Evolutionary conservation across 2,329 filamentous ascomycete genomes (phyloP).

Genomic region (Aspergillus japonicus): DNA sequence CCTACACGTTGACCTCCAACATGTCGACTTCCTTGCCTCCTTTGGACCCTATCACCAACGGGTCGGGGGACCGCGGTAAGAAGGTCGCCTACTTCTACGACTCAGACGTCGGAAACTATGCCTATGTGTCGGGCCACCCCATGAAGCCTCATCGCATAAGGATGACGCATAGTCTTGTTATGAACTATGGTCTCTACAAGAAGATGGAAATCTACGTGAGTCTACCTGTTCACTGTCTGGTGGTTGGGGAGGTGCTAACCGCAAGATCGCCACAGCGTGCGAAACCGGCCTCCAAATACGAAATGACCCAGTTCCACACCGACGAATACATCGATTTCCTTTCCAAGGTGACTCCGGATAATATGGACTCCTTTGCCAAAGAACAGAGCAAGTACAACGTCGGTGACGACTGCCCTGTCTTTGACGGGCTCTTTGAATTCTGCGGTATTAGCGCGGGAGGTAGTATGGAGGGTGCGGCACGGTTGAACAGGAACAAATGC

Average conservation of each 20-base stretch:
- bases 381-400: conserved; percentile 82
- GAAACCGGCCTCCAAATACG: conserved; percentile 71
- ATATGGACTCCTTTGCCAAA: conserved; percentile 90
- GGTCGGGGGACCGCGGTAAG: conserved; percentile 59
- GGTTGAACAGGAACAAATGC: conserved; percentile 66
- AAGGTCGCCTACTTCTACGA: conserved; percentile 98
- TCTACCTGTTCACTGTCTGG: conserved; percentile 6
- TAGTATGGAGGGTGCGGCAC: conserved; percentile 69
- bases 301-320: conserved; percentile 73
- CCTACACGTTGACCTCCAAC: conserved; percentile 16
- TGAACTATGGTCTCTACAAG: conserved; percentile 72
- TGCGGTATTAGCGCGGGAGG: conserved; percentile 69
- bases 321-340: conserved; percentile 73
- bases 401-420: conserved; percentile 64
- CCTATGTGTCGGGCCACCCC: conserved; percentile 75
- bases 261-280: conserved; percentile 58
- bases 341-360: conserved; percentile 91
- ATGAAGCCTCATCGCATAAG: conserved; percentile 69
- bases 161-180: conserved; percentile 65
- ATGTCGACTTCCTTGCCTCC: conserved; percentile 55
- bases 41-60: conserved; percentile 55
- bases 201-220: conserved; percentile 70
- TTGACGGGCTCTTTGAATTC: conserved; percentile 69
- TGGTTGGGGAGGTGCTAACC: conserved; percentile 16
- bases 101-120: conserved; percentile 96